These are phyloP conservation scores for Phytophthora agathidicida DNA, from an alignment of 352 stramenopile genomes.

Conservation along the genomic window DNA sequence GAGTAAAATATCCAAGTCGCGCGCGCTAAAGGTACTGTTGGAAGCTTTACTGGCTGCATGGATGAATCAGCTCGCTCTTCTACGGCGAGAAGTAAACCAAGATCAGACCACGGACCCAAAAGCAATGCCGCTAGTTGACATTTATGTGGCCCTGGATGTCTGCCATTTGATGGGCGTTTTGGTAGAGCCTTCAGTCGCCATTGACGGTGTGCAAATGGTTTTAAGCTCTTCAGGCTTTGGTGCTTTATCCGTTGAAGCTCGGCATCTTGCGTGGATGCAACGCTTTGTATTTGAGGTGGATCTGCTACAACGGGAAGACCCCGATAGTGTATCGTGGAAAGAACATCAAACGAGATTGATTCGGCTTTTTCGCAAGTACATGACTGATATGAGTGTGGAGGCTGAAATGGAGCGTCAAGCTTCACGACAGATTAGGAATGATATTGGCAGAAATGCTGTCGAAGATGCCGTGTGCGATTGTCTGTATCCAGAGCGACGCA, in stretches of 20 bases:
- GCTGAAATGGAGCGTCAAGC: conserved; percentile 38
- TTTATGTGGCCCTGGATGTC: conserved; percentile 53
- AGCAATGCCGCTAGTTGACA: conserved; percentile 13
- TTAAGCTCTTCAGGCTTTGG: conserved; percentile 42
- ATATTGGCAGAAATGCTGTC: conserved; percentile 28
- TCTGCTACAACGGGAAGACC: conserved; percentile 17
- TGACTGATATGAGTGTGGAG: conserved; percentile 47
- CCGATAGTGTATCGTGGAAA: conserved; percentile 6
- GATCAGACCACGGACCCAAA: background rate
- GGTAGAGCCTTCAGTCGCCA: conserved; percentile 37
- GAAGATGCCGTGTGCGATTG: conserved; percentile 47
- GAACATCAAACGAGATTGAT: conserved; percentile 20
- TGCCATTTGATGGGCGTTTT: conserved; percentile 53
- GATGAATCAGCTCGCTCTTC: conserved; percentile 43
- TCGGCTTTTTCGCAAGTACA: conserved; percentile 48
- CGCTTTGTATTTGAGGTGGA: conserved; percentile 56
- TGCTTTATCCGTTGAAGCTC: conserved; percentile 33
- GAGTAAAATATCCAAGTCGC: conserved; percentile 39
- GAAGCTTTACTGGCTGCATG: conserved; percentile 39
- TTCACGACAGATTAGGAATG: conserved; percentile 22
- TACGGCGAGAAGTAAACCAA: background rate
- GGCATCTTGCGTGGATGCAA: conserved; percentile 50
- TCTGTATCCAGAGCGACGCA: conserved; percentile 45
- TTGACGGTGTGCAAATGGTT: conserved; percentile 46
- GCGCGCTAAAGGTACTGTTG: conserved; percentile 39